These are phyloP conservation scores for Byssothecium circinans DNA, from an alignment of 2,329 filamentous ascomycete species.

Conservation along the genomic window DNA sequence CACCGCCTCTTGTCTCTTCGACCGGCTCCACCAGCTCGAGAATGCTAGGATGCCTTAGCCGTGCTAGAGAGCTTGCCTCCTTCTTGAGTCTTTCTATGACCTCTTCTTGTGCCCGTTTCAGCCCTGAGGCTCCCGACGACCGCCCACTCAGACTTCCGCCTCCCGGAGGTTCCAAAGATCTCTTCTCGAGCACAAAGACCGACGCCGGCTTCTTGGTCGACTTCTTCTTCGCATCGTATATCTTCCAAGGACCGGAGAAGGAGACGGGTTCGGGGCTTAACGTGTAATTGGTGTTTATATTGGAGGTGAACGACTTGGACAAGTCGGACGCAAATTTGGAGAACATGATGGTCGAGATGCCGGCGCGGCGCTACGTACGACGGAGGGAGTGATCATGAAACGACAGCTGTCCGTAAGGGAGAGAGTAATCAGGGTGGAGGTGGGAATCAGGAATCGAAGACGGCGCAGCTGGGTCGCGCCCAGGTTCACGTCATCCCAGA, in stretches of 20 bases:
- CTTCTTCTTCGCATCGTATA: constrained; percentile 97
- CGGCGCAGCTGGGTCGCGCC: constrained; percentile 17
- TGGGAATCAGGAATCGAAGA: constrained; percentile 3
- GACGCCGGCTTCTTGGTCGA: constrained; percentile 86
- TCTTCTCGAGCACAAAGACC: constrained; percentile 92
- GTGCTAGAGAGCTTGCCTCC: constrained; percentile 85
- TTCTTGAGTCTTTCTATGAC: constrained; percentile 88
- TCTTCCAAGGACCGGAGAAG: constrained; percentile 90
- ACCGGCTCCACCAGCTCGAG: constrained; percentile 92
- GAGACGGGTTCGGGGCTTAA: constrained; percentile 75
- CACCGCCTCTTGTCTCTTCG: constrained; percentile 88
- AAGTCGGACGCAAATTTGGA: constrained; percentile 63
- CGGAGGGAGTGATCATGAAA: constrained; percentile 28
- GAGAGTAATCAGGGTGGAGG: constrained; percentile 15
- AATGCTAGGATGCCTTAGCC: constrained; percentile 86
- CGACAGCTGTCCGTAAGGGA: constrained; percentile 1
- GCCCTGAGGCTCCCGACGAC: constrained; percentile 62
- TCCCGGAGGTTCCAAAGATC: constrained; percentile 72
- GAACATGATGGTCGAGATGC: constrained; percentile 68
- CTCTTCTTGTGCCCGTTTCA: constrained; percentile 84
- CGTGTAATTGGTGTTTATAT: constrained; percentile 90
- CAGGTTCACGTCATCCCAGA: not conserved
- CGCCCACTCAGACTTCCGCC: constrained; percentile 59
- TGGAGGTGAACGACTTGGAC: constrained; percentile 90
- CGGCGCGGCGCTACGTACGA: constrained; percentile 23